Conservation (phyloP, 2,329 filamentous ascomycete genomes). For the Aspergillus ustus region DNA sequence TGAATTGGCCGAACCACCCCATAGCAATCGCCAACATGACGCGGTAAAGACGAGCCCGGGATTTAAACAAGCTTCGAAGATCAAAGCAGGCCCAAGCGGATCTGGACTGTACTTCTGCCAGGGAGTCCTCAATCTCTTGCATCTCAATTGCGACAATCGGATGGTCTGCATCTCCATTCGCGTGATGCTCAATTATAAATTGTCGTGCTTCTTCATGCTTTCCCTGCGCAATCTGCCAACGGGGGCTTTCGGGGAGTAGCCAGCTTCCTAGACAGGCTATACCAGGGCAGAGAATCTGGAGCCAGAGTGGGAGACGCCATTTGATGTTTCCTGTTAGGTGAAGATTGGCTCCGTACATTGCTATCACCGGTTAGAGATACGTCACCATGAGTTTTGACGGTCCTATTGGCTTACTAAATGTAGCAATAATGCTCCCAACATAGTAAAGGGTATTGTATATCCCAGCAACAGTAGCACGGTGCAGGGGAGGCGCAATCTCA, state of each 20-base stretch:
- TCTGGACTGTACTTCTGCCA: not conserved
- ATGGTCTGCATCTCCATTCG: constrained; percentile 7
- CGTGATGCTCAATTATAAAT: constrained; percentile 10
- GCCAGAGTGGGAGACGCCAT: constrained; percentile 9
- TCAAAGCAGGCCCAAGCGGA: constrained; percentile 8
- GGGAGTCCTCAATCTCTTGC: constrained; percentile 9
- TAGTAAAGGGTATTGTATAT: constrained; percentile 11
- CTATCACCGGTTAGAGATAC: not conserved
- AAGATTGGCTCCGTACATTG: constrained; percentile 11
- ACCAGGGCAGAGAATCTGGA: constrained; percentile 6
- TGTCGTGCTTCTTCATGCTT: constrained; percentile 1
- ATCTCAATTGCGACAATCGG: constrained; percentile 7
- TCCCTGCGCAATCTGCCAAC: constrained; percentile 9
- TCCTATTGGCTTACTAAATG: constrained; percentile 1
- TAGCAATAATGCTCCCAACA: constrained; percentile 7
- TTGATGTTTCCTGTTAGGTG: constrained; percentile 9
- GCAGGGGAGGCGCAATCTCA: constrained; percentile 8
- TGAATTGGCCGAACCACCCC: constrained; percentile 8
- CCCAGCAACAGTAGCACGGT: constrained; percentile 6
- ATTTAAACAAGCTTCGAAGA: constrained; percentile 12
- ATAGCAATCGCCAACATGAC: constrained; percentile 6
- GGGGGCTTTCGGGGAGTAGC: constrained; percentile 7
- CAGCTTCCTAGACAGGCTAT: constrained; percentile 5
- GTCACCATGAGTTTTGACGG: too few species aligned
- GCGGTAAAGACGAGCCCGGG: constrained; percentile 7